phyloP scores from a whole-genome alignment of 257 asterid species.

The Solanum clarkiae region DNA sequence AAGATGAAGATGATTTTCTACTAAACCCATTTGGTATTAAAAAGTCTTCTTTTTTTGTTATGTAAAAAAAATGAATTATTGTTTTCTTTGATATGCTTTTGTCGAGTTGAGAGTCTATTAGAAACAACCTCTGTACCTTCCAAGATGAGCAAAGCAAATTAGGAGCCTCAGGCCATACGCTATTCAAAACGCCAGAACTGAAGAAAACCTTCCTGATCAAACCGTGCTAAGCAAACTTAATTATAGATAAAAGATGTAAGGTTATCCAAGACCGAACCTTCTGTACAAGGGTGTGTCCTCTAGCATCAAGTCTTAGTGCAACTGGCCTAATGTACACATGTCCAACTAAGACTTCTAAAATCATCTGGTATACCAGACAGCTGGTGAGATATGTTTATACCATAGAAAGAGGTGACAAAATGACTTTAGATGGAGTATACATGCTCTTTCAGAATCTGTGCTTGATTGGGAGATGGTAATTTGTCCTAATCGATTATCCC shows the following conservation, averaged over 20 bases:
- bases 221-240: background rate
- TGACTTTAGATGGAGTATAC: background rate
- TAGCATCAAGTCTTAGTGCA: background rate
- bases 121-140: too few relatives aligned
- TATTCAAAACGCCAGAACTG: background rate
- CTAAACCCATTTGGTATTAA: background rate
- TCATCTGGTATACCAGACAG: background rate
- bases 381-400: background rate
- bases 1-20: background rate
- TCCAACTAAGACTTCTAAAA: background rate
- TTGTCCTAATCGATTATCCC: conserved; percentile 16
- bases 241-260: background rate
- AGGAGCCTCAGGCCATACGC: background rate
- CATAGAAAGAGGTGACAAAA: background rate
- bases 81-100: background rate
- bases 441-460: background rate
- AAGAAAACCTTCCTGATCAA: background rate
- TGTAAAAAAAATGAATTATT: background rate
- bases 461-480: background rate
- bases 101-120: background rate
- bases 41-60: background rate
- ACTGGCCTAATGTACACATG: background rate
- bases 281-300: background rate
- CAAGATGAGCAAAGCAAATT: background rate
- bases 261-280: background rate